phyloP scores from a whole-genome alignment of 192 early-diverging fungal species.

The Paraglomus occultum region DNA sequence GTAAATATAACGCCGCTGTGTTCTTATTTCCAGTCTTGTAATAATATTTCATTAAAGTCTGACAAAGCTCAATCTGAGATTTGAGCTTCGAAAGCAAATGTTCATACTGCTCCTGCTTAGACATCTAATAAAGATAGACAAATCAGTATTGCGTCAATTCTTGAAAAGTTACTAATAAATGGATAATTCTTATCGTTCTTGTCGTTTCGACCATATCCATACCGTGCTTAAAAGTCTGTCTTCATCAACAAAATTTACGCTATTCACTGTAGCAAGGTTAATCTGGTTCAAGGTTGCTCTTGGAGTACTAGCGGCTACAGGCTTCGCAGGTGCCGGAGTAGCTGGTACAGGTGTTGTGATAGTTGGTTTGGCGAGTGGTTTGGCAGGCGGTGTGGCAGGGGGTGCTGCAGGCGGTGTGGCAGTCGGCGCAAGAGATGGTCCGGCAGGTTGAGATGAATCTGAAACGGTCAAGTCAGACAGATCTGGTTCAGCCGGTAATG shows the following conservation, averaged over 20 bases:
- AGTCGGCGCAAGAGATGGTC: too few relatives aligned
- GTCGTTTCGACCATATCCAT: neutral
- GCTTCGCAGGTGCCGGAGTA: conserved; percentile 33
- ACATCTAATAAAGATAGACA: conserved; percentile 36
- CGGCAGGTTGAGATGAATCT: neutral
- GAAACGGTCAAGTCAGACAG: conserved; percentile 18
- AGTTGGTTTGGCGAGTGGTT: conserved; percentile 3
- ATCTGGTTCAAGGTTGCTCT: neutral
- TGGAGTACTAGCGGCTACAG: neutral
- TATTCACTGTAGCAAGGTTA: neutral
- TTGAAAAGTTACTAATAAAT: conserved; percentile 19
- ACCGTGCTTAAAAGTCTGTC: neutral
- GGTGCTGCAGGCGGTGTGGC: neutral
- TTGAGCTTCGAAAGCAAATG: conserved; percentile 49
- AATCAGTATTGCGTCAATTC: conserved; percentile 26
- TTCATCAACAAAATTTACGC: neutral
- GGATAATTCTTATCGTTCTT: neutral
- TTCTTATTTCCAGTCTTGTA: conserved; percentile 48
- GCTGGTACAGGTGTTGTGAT: conserved; percentile 34
- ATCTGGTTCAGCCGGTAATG: conserved; percentile 12
- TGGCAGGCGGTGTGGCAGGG: neutral
- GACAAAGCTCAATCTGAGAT: conserved; percentile 55
- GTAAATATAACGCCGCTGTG: conserved; percentile 52
- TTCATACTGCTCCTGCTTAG: conserved; percentile 42
- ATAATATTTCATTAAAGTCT: conserved; percentile 40